Evolutionary conservation across 192 early-diverging fungal species (phyloP), one percentile per base, ranked within the genome.

Genomic region (Coemansia sp.): DNA sequence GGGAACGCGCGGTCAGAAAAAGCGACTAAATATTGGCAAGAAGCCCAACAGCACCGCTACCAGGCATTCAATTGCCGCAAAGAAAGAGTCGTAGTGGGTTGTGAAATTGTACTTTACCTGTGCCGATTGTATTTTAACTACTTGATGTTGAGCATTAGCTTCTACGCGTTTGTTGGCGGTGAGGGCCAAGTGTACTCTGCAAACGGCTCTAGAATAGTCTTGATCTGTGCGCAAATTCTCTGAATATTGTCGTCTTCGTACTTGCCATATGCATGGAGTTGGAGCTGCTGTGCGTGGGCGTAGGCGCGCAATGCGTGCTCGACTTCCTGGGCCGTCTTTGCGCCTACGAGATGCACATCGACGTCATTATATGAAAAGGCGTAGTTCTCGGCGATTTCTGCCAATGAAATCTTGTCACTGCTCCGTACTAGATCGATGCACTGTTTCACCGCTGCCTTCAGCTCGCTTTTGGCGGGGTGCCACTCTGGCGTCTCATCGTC

Each of bases 381-480:
- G 72, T 61, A 83, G 43, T 38, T 56, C 48, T 74, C 72, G 1
- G 90, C 90, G 3, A 92, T 76, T 36, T 82, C 70, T 8, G 88
- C 78, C 37, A 90, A 81, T 50, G 76, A 79, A 0, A 84, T 59
- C 2, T 61, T 47, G 42, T 35, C 14, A 13, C 14, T 16, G 41
- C 12, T 34, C 11, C 16, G 16, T 72, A 87, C 77, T 16, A 86
- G 37, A 34, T 59, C 21, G 7, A 69, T 69, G 39, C 85, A 86
- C 42, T 85, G 59, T 18, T 74, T 57, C 60, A 83, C 87, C 10
- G 86, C 86, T 21, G 63, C 14, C 16, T 72, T 79, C 23, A 90
- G 75, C 6, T 76, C 68, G 5, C 25, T 6, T 23, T 85, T 86
- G 13, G 88, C 88, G 10, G 91, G 91, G 62, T 92, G 91, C 91